Evolutionary conservation across 2,329 filamentous ascomycete species (phyloP), one percentile per base, ranked within the genome.

Genomic region (Alternaria dauci): DNA sequence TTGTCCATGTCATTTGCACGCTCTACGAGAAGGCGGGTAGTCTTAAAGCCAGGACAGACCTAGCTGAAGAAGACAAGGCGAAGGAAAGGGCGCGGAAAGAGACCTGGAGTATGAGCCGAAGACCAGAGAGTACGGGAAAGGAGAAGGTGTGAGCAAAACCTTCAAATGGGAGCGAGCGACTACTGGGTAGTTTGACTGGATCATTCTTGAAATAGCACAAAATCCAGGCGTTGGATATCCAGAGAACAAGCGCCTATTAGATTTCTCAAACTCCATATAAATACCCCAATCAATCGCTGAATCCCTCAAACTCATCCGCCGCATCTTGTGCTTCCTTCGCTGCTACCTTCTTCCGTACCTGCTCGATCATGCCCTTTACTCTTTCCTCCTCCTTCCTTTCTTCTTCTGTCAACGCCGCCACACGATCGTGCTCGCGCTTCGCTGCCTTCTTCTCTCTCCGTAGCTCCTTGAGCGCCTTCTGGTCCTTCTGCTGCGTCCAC

Each of bases 401-500:
- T 48, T 76, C 74, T 8, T 71, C 67, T 1, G 66, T 71, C 67
- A 72, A 32, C 30, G 72, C 73, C 5, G 61, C 58, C 36, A 68
- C 54, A 26, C 72, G 65, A 7, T 74, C 75, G 52, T 71, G 66
- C 54, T 77, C 75, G 9, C 75, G 64, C 56, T 66, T 77, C 16
- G 70, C 68, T 39, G 68, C 61, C 63, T 76, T 77, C 70, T 77
- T 77, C 39, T 77, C 75, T 26, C 75, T 66, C 39, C 75, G 55
- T 52, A 71, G 46, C 42, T 79, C 76, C 59, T 74, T 76, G 2
- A 58, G 58, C 7, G 66, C 74, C 42, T 70, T 71, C 46, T 69
- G 61, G n/a, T 78, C 76, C 61, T 76, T 78, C 61, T 79, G 75
- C 61, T 74, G 68, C 3, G 71, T 79, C 77, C 76, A 79, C 5